Conservation (phyloP, 768 basidiomycete genomes). For the Stropharia rugosoannulata region DNA sequence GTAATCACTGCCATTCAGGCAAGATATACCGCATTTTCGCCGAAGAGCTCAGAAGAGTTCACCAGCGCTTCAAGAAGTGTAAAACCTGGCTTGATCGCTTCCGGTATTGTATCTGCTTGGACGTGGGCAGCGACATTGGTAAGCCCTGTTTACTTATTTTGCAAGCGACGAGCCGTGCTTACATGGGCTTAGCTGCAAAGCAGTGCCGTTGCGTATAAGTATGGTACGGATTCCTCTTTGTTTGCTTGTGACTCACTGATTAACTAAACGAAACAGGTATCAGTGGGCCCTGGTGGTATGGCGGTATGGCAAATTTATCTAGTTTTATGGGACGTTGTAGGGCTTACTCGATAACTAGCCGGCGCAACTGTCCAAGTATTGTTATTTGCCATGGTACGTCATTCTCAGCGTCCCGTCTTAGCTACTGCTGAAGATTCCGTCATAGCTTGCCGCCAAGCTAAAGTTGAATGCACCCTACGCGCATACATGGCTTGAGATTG, state of each 20-base stretch:
- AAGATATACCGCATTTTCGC: constrained; percentile 81
- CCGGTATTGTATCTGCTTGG: constrained; percentile 93
- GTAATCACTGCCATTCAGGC: constrained; percentile 76
- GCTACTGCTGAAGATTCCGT: neutral
- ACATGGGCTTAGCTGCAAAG: constrained; percentile 55
- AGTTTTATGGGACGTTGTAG: neutral
- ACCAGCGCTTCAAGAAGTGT: constrained; percentile 79
- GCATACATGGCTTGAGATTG: constrained; percentile 89
- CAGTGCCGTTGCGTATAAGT: constrained; percentile 83
- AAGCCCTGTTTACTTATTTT: constrained; percentile 7
- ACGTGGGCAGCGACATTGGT: constrained; percentile 85
- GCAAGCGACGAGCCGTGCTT: neutral
- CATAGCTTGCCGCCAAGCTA: constrained; percentile 82
- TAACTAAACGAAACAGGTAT: constrained; percentile 41
- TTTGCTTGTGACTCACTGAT: neutral
- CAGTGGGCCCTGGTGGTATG: constrained; percentile 90
- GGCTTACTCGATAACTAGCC: constrained; percentile 27
- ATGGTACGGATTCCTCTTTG: constrained; percentile 35
- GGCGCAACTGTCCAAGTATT: constrained; percentile 89
- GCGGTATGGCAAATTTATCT: constrained; percentile 25
- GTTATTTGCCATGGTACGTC: constrained; percentile 76
- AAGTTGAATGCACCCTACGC: constrained; percentile 89
- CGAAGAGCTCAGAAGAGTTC: constrained; percentile 80
- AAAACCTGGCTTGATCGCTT: constrained; percentile 89
- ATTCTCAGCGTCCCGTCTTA: neutral